These are phyloP conservation scores for Spathaspora arborariae DNA, from an alignment of 805 yeast species.

Conservation along the genomic window DNA sequence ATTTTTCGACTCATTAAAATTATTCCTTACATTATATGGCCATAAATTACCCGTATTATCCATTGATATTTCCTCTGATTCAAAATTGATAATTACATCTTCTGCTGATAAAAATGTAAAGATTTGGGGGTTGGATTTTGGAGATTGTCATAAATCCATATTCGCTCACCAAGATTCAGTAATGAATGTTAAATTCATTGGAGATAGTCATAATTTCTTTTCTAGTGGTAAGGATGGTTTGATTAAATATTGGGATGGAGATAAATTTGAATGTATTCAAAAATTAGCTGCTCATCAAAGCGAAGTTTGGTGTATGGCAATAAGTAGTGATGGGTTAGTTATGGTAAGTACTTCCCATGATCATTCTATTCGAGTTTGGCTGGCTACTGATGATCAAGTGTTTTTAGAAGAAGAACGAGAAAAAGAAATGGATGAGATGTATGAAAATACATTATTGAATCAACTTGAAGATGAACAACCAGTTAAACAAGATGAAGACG, in stretches of 20 bases:
- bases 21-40: conserved; percentile 86
- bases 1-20: conserved; percentile 80
- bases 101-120: conserved; percentile 97
- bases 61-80: conserved; percentile 85
- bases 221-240: conserved; percentile 86
- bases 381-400: conserved; percentile 90
- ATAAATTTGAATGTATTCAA: conserved; percentile 91
- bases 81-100: conserved; percentile 83
- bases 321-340: conserved; percentile 66
- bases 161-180: conserved; percentile 97
- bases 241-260: conserved; percentile 98
- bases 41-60: conserved; percentile 94
- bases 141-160: conserved; percentile 95
- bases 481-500: conserved; percentile 33
- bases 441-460: conserved; percentile 74
- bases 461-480: conserved; percentile 48
- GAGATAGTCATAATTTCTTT: conserved; percentile 84
- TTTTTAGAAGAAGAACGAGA: conserved; percentile 96
- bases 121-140: conserved; percentile 98
- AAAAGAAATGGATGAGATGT: conserved; percentile 88
- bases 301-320: conserved; percentile 91
- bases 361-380: conserved; percentile 91
- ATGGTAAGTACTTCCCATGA: conserved; percentile 88
- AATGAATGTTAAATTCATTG: conserved; percentile 81
- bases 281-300: conserved; percentile 78